phyloP scores from a whole-genome alignment of 768 basidiomycete genomes.

The Tubosaeta sp. region DNA sequence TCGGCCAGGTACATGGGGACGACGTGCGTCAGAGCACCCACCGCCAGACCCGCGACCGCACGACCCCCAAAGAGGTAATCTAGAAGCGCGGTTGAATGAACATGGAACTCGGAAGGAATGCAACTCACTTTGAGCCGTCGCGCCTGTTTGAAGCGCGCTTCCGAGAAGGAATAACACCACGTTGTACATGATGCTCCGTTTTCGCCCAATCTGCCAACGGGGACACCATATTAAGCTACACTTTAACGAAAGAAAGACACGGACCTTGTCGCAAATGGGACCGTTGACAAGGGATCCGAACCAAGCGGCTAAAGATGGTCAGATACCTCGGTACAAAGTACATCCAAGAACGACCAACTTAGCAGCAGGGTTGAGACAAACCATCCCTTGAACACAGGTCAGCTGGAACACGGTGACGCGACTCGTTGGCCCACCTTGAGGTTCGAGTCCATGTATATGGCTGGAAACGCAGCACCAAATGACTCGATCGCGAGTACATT shows the following conservation, averaged over 20 bases:
- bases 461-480: conserved; percentile 31
- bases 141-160: conserved; percentile 29
- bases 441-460: conserved; percentile 23
- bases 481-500: conserved; percentile 33
- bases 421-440: conserved; percentile 19
- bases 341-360: conserved; percentile 13
- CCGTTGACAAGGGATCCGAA: conserved; percentile 28
- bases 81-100: background rate
- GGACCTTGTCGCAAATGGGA: conserved; percentile 30
- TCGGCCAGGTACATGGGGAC: conserved; percentile 36
- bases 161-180: conserved; percentile 29
- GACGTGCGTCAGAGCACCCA: conserved; percentile 21
- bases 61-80: conserved; percentile 29
- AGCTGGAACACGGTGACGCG: background rate
- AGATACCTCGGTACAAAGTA: background rate
- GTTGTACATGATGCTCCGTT: conserved; percentile 24
- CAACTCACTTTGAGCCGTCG: conserved; percentile 19
- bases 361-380: conserved; percentile 28
- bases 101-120: background rate
- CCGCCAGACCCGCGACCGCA: conserved; percentile 17
- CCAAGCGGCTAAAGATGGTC: conserved; percentile 27
- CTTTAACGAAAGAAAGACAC: background rate
- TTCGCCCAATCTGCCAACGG: conserved; percentile 24
- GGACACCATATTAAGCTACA: background rate
- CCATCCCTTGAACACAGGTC: conserved; percentile 24